phyloP scores from a whole-genome alignment of 495 filamentous ascomycete species.

The Podospora pseudoanserina region DNA sequence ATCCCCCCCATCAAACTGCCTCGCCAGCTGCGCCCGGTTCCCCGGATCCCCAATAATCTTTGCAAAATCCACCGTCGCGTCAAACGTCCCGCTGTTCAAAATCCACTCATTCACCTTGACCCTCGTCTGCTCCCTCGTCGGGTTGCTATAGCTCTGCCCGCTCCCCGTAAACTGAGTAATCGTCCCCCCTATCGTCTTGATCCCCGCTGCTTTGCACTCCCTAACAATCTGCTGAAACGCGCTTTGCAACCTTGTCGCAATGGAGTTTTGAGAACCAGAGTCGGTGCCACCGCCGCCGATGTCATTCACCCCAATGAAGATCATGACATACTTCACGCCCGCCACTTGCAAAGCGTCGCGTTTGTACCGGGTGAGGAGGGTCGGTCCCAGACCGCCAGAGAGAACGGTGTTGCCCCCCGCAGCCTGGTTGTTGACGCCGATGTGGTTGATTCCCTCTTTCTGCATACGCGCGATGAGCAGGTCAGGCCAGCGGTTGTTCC shows the following conservation, averaged over 20 bases:
- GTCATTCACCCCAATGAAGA: conserved; percentile 76
- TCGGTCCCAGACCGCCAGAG: conserved; percentile 59
- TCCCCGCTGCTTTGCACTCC: conserved; percentile 53
- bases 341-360: conserved; percentile 55
- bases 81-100: conserved; percentile 53
- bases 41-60: conserved; percentile 51
- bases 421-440: conserved; percentile 66
- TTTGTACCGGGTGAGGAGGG: conserved; percentile 57
- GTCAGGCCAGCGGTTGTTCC: conserved; percentile 68
- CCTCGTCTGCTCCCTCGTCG: conserved; percentile 54
- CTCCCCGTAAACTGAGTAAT: conserved; percentile 62
- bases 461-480: conserved; percentile 56
- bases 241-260: conserved; percentile 50
- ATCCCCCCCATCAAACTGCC: conserved; percentile 62
- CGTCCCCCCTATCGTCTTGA: conserved; percentile 60
- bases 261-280: conserved; percentile 43
- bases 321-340: conserved; percentile 58
- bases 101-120: conserved; percentile 64
- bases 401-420: conserved; percentile 69
- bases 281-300: conserved; percentile 52
- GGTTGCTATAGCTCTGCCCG: conserved; percentile 51
- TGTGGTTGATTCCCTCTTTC: conserved; percentile 42
- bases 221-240: conserved; percentile 57
- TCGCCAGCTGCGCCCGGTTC: conserved; percentile 42
- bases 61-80: conserved; percentile 63